phyloP scores from a whole-genome alignment of 164 flowering plant species.

The Platanus orientalis region DNA sequence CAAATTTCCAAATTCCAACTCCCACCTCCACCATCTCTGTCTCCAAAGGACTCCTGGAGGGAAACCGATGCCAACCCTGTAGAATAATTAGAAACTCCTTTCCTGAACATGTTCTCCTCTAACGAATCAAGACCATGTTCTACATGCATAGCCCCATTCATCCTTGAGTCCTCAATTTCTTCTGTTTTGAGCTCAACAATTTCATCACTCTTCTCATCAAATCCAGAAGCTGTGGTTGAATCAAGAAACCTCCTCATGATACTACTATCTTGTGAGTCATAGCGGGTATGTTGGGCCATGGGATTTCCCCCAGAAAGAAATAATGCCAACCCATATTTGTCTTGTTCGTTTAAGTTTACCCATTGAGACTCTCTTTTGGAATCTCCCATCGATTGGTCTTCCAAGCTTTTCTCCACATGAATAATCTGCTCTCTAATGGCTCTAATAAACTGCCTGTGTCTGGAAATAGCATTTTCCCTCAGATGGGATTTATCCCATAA shows the following conservation, averaged over 20 bases:
- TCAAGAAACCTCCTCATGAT: constrained; percentile 37
- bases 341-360: constrained; percentile 40
- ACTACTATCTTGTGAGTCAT: constrained; percentile 23
- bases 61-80: constrained; percentile 11
- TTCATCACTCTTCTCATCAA: constrained; percentile 29
- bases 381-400: constrained; percentile 20
- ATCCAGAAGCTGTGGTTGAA: constrained; percentile 30
- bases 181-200: constrained; percentile 31
- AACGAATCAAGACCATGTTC: constrained; percentile 15
- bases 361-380: constrained; percentile 19
- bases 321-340: constrained; percentile 41
- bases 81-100: constrained; percentile 25
- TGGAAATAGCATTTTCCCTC: constrained; percentile 30
- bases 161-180: constrained; percentile 19
- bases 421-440: constrained; percentile 47
- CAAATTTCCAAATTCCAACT: constrained; percentile 31
- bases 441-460: constrained; percentile 42
- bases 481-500: constrained; percentile 19
- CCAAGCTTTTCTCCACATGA: constrained; percentile 33
- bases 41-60: constrained; percentile 16
- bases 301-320: constrained; percentile 45
- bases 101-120: constrained; percentile 23
- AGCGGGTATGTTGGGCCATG: constrained; percentile 4
- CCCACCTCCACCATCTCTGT: constrained; percentile 15
- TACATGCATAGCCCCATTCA: constrained; percentile 19